phyloP scores from a whole-genome alignment of 2,329 filamentous ascomycete species.

The Colletotrichum tanaceti region DNA sequence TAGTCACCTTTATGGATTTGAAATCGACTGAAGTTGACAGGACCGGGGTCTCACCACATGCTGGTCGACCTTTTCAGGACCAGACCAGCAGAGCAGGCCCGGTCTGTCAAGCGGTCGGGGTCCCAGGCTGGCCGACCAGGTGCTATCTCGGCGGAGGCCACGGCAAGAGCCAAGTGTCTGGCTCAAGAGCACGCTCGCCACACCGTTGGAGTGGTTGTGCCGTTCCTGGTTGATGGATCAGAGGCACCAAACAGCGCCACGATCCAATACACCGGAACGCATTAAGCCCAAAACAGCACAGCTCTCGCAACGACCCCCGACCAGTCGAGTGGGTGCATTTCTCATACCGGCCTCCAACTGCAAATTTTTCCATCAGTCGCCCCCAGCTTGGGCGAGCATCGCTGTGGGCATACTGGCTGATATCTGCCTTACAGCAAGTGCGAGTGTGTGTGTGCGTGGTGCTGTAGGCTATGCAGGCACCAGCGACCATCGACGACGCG shows the following conservation, averaged over 20 bases:
- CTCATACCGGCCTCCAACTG: conserved; percentile 11
- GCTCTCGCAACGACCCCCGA: conserved; percentile 27
- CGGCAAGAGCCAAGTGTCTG: conserved; percentile 39
- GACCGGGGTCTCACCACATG: conserved; percentile 28
- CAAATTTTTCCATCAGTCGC: conserved; percentile 21
- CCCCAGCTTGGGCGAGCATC: conserved; percentile 13
- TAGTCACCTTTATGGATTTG: conserved; percentile 36
- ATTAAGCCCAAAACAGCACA: conserved; percentile 38
- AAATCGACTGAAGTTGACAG: conserved; percentile 26
- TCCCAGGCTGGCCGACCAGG: conserved; percentile 27
- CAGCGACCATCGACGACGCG: background rate
- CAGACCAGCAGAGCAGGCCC: conserved; percentile 28
- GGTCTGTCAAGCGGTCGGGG: conserved; percentile 32
- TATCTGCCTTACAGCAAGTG: background rate
- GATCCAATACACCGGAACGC: conserved; percentile 39
- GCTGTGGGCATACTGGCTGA: conserved; percentile 10
- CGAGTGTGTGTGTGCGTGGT: background rate
- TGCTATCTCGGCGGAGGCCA: conserved; percentile 34
- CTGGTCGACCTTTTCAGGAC: conserved; percentile 31
- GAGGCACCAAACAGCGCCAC: conserved; percentile 31
- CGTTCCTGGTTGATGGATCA: conserved; percentile 35
- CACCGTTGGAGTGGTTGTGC: conserved; percentile 40
- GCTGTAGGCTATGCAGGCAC: conserved; percentile 10
- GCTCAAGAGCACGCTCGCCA: conserved; percentile 37
- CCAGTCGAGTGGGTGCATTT: conserved; percentile 18